Evolutionary conservation across 148 eudicot species (phyloP).

Genomic region (Linanthus parryae): DNA sequence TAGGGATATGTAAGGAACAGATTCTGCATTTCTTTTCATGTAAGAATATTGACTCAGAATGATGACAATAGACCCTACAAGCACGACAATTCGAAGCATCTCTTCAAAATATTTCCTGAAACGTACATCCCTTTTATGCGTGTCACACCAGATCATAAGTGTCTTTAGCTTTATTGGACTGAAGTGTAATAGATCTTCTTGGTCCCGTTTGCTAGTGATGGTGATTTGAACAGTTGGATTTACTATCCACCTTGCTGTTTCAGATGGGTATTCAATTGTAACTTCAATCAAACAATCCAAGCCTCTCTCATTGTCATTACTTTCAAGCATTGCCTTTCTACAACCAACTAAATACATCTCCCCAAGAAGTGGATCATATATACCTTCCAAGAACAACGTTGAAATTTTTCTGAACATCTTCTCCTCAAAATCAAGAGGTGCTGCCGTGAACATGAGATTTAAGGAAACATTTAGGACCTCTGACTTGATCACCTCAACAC

Average conservation of each 20-base stretch:
- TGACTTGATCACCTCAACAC: no score
- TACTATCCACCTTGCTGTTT: constrained; percentile 17
- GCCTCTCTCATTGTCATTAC: constrained; percentile 12
- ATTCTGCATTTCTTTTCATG: constrained; percentile 7
- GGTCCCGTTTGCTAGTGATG: constrained; percentile 17
- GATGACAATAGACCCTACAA: not conserved
- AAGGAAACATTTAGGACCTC: constrained; percentile 16
- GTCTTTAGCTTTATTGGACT: constrained; percentile 8
- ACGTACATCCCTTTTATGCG: constrained; percentile 10
- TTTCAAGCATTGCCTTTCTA: constrained; percentile 5
- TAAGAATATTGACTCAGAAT: constrained; percentile 12
- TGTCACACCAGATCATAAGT: not conserved
- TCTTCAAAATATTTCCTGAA: constrained; percentile 14
- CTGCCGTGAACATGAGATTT: constrained; percentile 6
- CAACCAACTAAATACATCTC: constrained; percentile 25
- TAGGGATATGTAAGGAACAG: constrained; percentile 15
- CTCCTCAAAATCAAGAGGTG: not conserved
- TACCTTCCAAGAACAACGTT: constrained; percentile 16
- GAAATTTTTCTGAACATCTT: not conserved
- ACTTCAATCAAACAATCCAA: constrained; percentile 23
- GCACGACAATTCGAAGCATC: constrained; percentile 8
- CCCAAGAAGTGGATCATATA: constrained; percentile 19
- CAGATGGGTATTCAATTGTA: constrained; percentile 17
- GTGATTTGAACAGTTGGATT: constrained; percentile 17
- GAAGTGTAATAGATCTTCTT: constrained; percentile 17